Evolutionary conservation across 306 rosid genomes (phyloP).

Genomic region (Senna tora): DNA sequence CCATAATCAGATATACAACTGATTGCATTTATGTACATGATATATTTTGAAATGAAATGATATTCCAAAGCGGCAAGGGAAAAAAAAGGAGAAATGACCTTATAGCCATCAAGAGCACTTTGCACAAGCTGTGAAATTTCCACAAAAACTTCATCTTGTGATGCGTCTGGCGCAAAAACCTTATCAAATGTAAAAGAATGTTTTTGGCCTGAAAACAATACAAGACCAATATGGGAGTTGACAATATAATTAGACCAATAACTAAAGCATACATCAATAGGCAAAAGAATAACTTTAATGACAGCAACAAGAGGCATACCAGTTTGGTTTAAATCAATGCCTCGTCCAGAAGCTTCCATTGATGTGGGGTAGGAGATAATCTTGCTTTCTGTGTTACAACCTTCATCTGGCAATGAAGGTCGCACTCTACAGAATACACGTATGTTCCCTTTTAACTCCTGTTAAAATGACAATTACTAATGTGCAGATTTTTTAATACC

Average conservation of each 20-base stretch:
- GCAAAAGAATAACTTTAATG: constrained; percentile 30
- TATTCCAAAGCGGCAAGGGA: neutral
- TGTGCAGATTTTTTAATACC: constrained; percentile 3
- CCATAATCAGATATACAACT: neutral
- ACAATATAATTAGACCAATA: constrained; percentile 16
- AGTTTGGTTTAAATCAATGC: constrained; percentile 72
- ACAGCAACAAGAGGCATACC: constrained; percentile 51
- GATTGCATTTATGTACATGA: neutral
- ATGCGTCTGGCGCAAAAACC: constrained; percentile 77
- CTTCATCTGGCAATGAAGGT: constrained; percentile 81
- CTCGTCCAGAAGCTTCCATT: constrained; percentile 81
- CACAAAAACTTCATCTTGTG: constrained; percentile 87
- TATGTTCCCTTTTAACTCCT: constrained; percentile 97
- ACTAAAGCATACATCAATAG: constrained; percentile 7
- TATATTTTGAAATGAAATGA: constrained; percentile 2
- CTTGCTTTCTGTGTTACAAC: constrained; percentile 62
- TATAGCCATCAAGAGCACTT: constrained; percentile 98
- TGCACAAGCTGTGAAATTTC: constrained; percentile 98
- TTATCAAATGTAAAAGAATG: constrained; percentile 89
- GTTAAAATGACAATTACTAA: constrained; percentile 40
- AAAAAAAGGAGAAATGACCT: constrained; percentile 59
- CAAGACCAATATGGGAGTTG: constrained; percentile 39
- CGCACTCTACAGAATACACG: constrained; percentile 99
- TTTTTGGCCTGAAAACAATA: constrained; percentile 74
- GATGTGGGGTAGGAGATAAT: constrained; percentile 79